These are phyloP conservation scores for Sporothrix protearum DNA, from an alignment of 2,329 filamentous ascomycete species.

Conservation along the genomic window DNA sequence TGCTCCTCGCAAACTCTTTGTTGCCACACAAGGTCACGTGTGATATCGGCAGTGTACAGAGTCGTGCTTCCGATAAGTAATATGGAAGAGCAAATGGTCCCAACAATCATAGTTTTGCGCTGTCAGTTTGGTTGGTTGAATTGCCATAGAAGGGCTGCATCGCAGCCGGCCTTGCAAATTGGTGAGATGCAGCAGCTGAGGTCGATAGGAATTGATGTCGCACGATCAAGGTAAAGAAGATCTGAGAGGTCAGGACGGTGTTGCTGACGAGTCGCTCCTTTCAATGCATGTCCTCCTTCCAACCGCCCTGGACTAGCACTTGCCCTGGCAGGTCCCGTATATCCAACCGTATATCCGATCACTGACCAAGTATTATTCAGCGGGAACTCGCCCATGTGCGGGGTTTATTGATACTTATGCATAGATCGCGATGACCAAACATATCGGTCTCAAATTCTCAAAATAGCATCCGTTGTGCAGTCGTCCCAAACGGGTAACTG, in stretches of 20 bases:
- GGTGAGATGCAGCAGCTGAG: not conserved
- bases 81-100: not conserved
- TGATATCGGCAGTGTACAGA: not conserved
- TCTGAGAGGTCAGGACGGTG: not conserved
- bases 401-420: not conserved
- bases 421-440: not conserved
- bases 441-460: not conserved
- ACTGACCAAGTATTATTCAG: not conserved
- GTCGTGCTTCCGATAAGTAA: not conserved
- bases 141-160: not conserved
- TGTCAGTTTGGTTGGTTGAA: not conserved
- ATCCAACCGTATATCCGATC: slow-evolving; percentile 5
- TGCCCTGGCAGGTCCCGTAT: not conserved
- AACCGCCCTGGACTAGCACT: not conserved
- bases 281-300: too few relatives aligned
- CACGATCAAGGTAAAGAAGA: not conserved
- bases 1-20: not conserved
- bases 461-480: not conserved
- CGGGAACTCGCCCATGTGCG: not conserved
- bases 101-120: not conserved
- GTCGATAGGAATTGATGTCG: not conserved
- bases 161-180: not conserved
- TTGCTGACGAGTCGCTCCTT: slow-evolving; percentile 3
- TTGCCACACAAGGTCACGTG: not conserved
- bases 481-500: not conserved